Conservation (phyloP, 352 stramenopile species). For the Globisporangium ultimum region DNA sequence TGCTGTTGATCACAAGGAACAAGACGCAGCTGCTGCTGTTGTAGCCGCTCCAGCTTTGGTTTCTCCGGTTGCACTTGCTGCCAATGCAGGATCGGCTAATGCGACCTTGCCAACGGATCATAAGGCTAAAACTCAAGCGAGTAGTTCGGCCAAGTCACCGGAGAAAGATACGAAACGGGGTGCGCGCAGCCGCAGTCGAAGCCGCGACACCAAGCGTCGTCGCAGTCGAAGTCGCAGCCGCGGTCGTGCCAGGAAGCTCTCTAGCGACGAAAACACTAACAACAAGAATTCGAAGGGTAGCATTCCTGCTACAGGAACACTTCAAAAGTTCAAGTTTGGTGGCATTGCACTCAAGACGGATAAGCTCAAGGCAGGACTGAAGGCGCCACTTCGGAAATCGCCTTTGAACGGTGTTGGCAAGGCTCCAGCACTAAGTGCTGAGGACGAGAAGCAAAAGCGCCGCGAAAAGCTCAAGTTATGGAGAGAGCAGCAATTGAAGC, state of each 20-base stretch:
- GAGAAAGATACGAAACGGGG: slow-evolving; percentile 11
- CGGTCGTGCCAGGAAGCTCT: slow-evolving; percentile 21
- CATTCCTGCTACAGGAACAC: neutral
- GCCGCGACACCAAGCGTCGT: slow-evolving; percentile 14
- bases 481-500: slow-evolving; percentile 58
- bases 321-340: slow-evolving; percentile 58
- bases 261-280: slow-evolving; percentile 3
- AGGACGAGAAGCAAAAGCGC: slow-evolving; percentile 41
- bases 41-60: neutral
- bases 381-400: slow-evolving; percentile 15
- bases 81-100: neutral
- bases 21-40: neutral
- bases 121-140: neutral
- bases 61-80: neutral
- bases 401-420: neutral
- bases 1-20: too few relatives aligned
- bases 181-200: slow-evolving; percentile 15
- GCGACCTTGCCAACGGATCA: neutral
- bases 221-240: slow-evolving; percentile 25
- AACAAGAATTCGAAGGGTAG: neutral
- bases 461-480: slow-evolving; percentile 53
- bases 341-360: slow-evolving; percentile 60
- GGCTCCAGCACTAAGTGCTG: neutral
- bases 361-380: slow-evolving; percentile 20
- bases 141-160: slow-evolving; percentile 2